Evolutionary conservation across 331 rosid genomes (phyloP), one percentile per base, ranked within the genome.

Genomic region (Malus hybrid): DNA sequence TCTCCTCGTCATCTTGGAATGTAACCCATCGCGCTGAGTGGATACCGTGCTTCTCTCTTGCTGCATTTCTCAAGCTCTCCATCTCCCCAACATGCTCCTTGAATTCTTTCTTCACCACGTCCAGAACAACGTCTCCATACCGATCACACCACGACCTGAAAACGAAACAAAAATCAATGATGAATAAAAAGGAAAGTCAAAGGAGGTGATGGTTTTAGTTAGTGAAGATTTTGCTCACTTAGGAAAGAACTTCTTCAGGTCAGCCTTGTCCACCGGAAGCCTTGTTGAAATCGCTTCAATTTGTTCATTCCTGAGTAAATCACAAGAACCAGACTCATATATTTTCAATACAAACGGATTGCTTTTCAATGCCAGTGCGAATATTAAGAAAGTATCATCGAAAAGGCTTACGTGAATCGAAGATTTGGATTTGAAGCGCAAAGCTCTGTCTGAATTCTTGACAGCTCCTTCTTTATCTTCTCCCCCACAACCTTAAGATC

Each of bases 91-190:
- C 88, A 46, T 90, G 94, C 54, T 80, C 88, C 79, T 90, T 94
- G 88, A 89, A 92, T 57, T 90, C 96, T 65, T 85, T 91, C 81
- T 85, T 93, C 88, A 91, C 98, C 83, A 86, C 93, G 50, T 88
- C 89, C 77, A 90, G 67, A 48, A 86, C 96, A 5, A 86, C 96
- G 59, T 91, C 97, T 2, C 96, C 96, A 7, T 90, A 82, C 15
- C 87, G 80, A 60, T 90, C 95, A 50, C 97, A 90, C 96, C 97
- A 90, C 13, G 96, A 89, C 77, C 97, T 93, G 77, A 61, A 65
- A 12, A 28, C 57, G 52, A 63, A 9, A 73, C 44, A 28, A 8
- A 16, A 18, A 15, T 31, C 34, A 62, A 62, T 6, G 33, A 28
- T 0, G 31, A 62, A 29, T 28, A 62, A 13, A 10, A 29, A 6